These are phyloP conservation scores for Vitis hybrid DNA, from an alignment of 177 flowering plant species.

Conservation along the genomic window DNA sequence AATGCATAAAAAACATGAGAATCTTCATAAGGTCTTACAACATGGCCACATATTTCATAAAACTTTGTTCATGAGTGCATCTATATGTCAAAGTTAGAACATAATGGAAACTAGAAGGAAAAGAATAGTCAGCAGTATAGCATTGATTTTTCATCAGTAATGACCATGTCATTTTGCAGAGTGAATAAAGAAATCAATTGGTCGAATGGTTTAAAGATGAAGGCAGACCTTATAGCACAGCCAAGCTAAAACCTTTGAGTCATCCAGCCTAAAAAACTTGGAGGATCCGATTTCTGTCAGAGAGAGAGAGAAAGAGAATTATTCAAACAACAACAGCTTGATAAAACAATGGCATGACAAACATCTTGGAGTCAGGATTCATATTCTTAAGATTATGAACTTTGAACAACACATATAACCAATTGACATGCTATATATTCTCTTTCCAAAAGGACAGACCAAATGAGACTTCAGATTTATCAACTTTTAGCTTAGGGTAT, in stretches of 20 bases:
- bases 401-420: neutral
- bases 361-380: neutral
- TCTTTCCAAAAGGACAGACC: neutral
- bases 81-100: too few species aligned
- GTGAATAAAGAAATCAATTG: neutral
- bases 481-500: too few species aligned
- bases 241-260: slow-evolving; percentile 81
- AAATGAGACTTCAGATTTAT: neutral
- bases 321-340: neutral
- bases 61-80: too few species aligned
- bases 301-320: slow-evolving; percentile 1
- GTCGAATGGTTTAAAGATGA: slow-evolving; percentile 3
- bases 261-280: slow-evolving; percentile 85
- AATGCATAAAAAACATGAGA: neutral
- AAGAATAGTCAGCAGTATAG: too few species aligned
- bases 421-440: neutral
- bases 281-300: slow-evolving; percentile 67
- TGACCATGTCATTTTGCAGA: neutral
- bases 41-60: too few species aligned
- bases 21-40: neutral
- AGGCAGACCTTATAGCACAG: slow-evolving; percentile 62
- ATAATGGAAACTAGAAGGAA: too few species aligned
- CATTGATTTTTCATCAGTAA: neutral
- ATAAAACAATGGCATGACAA: neutral
- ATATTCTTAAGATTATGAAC: neutral